A percentile compares a stretch with the other conserved stretches of the same genome.
phyloP scores from a whole-genome alignment of 1,284 basidiomycete species.

The Melampsora americana region DNA sequence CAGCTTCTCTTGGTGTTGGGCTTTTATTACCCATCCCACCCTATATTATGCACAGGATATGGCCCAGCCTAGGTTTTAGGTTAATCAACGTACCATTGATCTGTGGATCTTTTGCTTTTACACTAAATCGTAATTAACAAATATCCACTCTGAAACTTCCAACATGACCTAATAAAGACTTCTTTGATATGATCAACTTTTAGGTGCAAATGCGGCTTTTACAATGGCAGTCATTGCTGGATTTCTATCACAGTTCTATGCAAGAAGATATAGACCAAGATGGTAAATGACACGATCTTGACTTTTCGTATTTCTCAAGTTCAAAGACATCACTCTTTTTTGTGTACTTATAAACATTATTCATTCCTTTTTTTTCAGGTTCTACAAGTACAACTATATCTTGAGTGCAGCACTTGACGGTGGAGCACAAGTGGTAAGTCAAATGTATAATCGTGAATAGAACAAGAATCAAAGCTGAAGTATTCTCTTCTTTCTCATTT shows the following conservation, averaged over 20 bases:
- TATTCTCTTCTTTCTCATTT: background rate
- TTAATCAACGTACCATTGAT: conserved; percentile 39
- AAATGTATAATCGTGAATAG: background rate
- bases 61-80: conserved; percentile 14
- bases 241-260: conserved; percentile 37
- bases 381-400: conserved; percentile 38
- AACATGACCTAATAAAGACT: background rate
- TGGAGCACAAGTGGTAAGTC: conserved; percentile 42
- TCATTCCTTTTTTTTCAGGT: background rate
- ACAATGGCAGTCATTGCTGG: conserved; percentile 23
- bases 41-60: conserved; percentile 13
- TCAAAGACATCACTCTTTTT: too few species aligned
- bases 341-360: too few species aligned
- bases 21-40: conserved; percentile 32
- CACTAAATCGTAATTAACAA: conserved; percentile 23
- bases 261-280: conserved; percentile 31
- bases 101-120: conserved; percentile 31
- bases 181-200: background rate
- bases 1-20: conserved; percentile 21
- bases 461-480: background rate
- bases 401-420: conserved; percentile 39
- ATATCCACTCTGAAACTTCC: background rate
- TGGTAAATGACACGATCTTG: conserved; percentile 10
- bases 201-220: conserved; percentile 38
- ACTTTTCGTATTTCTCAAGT: background rate